Base-by-base conservation (phyloP, 768 basidiomycete species). In the Mycena indigotica region DNA sequence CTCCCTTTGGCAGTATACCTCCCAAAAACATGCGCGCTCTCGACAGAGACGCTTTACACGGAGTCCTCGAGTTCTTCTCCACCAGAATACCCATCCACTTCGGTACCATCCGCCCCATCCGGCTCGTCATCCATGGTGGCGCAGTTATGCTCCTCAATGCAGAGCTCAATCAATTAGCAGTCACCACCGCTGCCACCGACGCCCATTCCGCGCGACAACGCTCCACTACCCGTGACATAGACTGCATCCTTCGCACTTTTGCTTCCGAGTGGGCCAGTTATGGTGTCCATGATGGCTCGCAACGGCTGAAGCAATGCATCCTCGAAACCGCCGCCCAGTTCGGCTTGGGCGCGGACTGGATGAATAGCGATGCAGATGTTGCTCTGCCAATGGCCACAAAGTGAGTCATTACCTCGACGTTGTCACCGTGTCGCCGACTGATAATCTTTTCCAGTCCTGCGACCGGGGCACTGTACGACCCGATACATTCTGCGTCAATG, bases 311-410 rank as follows among this genome's bases (percentile, higher is more conserved):
- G 61, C 69, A 68, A 13, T 88, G 87, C 65, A 85, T 88, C 46
- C 60, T 71, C 10, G 73, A 75, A 28, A 88, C 86, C 2, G 87
- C 87, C 0, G 48, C 62, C 17, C 67, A 69, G 5, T 79, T 84
- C 66, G 64, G 66, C 3, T 76, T 81, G 49, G 87, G 88, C 23
- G 72, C 73, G 53, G 88, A 89, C 67, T 90, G 88, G 88, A 88
- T 90, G 88, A 89, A 89, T 55, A 80, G 84, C 3, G 84, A 88
- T 61, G 84, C 88, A 0, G 88, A 90, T 60, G 77, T 88, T 15
- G 85, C 88, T 2, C 74, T 90, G 48, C 88, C 88, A 16, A 80
- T 85, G 79, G 81, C 83, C 19, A 68, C 72, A 57, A 83, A 86
- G 84, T 88, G 65, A 70, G 86, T 79, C 8, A 19, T 38, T 25